These are phyloP conservation scores for Cryptosporidium ubiquitum DNA, from an alignment of 169 alveolate species.

Conservation along the genomic window DNA sequence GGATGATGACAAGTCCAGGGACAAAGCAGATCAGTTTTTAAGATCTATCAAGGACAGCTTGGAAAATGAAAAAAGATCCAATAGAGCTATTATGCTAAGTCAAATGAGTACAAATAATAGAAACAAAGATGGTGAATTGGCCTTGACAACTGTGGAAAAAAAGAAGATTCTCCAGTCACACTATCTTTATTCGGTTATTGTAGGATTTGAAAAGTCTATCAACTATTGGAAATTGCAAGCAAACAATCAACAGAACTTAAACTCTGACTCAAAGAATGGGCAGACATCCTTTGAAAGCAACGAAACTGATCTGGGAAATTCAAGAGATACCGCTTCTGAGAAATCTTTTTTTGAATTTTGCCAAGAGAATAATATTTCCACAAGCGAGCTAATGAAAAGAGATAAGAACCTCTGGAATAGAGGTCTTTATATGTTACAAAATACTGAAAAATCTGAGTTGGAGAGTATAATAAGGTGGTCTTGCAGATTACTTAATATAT, in stretches of 20 bases:
- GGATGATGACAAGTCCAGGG: conserved; percentile 60
- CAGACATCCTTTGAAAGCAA: not conserved
- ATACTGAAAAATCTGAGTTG: conserved; percentile 38
- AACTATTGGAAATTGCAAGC: conserved; percentile 42
- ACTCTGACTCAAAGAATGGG: not conserved
- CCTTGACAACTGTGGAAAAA: conserved; percentile 23
- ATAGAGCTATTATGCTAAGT: not conserved
- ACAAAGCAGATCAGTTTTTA: conserved; percentile 67
- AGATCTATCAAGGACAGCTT: conserved; percentile 1
- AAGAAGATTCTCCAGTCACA: conserved; percentile 66
- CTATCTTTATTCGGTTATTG: conserved; percentile 52
- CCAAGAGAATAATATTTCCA: conserved; percentile 42
- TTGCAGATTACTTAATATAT: conserved; percentile 40
- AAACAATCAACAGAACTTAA: not conserved
- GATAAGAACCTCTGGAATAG: conserved; percentile 55
- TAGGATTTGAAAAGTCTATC: conserved; percentile 64
- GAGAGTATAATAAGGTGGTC: conserved; percentile 70
- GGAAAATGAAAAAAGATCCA: conserved; percentile 6
- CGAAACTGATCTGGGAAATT: not conserved
- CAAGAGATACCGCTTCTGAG: conserved; percentile 7
- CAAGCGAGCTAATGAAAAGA: conserved; percentile 71
- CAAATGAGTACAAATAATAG: not conserved
- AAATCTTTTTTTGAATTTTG: conserved; percentile 33
- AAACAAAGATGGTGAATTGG: not conserved
- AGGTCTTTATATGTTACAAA: conserved; percentile 55